Base-by-base conservation (phyloP, 2,329 filamentous ascomycete genomes). In the Ascochyta rabiei region DNA sequence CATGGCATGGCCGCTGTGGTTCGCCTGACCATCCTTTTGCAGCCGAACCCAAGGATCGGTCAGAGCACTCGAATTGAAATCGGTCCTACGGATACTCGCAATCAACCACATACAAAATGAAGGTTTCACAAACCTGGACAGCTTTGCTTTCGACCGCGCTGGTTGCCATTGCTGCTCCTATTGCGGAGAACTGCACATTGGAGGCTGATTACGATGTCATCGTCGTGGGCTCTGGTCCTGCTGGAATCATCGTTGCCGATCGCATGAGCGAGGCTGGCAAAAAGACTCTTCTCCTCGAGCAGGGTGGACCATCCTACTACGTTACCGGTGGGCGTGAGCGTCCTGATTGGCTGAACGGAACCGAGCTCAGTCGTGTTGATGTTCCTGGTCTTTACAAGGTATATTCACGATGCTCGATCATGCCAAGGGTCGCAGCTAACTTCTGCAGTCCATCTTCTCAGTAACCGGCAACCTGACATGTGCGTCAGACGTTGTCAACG, bases 211-310 rank as follows among this genome's bases (percentile, higher is more conserved):
- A 61, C 56, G 64, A 67, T 56, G 63, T 65, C n/a, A 67, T 67
- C 24, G 34, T 67, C 35, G 56, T 67, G 24, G 66, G 67, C n/a
- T 79, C 80, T 31, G 82, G 81, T 26, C 79, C 81, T 7, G 80
- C 80, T 7, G 81, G 82, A 6, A 81, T 84, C 47, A 80, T 83
- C 26, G 77, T 80, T 30, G 80, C 81, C 26, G 79, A 81, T 47
- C 71, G 79, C 44, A 71, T 84, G 68, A 81, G 80, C 47, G 80
- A 82, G 58, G 78, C 78, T 10, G 81, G 81, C 26, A 78, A 81
- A 58, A 79, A 78, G 60, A 83, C 81, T 0, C 74, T 84, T 23
- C 72, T 84, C 0, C 73, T 84, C 4, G 82, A 84, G 62, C 73
- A 80, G 52, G 82, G 82, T 13, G 81, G 80, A 2, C 69, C 76